These are phyloP conservation scores for Neofusicoccum kwambonambiense DNA, from an alignment of 2,329 filamentous ascomycete species.

Conservation along the genomic window DNA sequence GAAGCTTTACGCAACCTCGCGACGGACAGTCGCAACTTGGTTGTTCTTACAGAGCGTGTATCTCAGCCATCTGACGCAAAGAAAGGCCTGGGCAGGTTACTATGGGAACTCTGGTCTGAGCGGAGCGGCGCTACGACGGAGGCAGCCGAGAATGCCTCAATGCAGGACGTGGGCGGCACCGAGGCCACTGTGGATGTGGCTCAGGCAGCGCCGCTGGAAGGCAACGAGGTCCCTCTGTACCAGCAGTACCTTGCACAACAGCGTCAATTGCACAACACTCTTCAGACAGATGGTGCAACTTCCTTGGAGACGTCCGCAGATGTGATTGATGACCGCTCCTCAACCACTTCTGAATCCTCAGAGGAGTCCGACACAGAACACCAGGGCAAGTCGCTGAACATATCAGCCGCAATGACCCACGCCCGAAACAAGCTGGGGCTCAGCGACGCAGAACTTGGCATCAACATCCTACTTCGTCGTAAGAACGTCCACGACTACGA, in stretches of 20 bases:
- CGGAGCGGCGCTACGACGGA: constrained; percentile 28
- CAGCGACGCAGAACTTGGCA: constrained; percentile 84
- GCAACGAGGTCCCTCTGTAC: constrained; percentile 76
- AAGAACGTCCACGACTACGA: constrained; percentile 94
- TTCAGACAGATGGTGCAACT: constrained; percentile 67
- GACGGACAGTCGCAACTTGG: constrained; percentile 73
- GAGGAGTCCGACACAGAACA: constrained; percentile 88
- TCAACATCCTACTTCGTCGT: constrained; percentile 84
- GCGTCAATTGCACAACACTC: constrained; percentile 78
- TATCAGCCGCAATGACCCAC: constrained; percentile 81
- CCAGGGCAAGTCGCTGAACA: constrained; percentile 87
- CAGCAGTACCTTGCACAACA: constrained; percentile 91
- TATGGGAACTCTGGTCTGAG: constrained; percentile 63
- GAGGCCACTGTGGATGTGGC: constrained; percentile 30
- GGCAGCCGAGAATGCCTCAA: constrained; percentile 57
- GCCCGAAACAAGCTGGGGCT: constrained; percentile 82
- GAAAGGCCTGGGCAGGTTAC: constrained; percentile 61
- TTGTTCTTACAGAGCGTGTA: constrained; percentile 80
- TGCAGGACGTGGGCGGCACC: constrained; percentile 64
- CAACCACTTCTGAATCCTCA: constrained; percentile 80
- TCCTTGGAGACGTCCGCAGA: constrained; percentile 69
- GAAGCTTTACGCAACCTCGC: constrained; percentile 74
- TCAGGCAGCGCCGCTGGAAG: constrained; percentile 65
- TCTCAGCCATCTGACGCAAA: constrained; percentile 38
- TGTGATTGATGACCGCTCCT: constrained; percentile 78